A percentile compares a stretch with the other conserved stretches of the same genome.
These are phyloP conservation scores for Chaetomium fimeti DNA, from an alignment of 495 filamentous ascomycete species.

Conservation along the genomic window DNA sequence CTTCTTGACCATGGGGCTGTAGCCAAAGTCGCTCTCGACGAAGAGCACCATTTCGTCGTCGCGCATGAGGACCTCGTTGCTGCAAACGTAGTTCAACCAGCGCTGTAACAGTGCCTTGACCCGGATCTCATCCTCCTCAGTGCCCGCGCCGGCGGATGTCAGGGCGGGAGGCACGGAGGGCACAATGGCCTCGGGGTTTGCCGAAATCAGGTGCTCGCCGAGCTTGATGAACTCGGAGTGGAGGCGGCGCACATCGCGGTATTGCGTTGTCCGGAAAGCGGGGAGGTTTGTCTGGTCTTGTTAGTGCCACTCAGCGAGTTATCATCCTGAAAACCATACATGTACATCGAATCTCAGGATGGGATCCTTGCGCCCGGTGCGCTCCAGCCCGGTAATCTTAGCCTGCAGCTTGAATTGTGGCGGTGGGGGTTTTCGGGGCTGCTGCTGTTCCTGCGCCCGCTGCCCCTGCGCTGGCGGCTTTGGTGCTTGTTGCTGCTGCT, in stretches of 20 bases:
- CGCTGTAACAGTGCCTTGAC: constrained; percentile 87
- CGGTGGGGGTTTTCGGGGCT: constrained; percentile 48
- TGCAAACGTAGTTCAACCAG: constrained; percentile 91
- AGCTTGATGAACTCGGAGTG: constrained; percentile 96
- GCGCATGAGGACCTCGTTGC: constrained; percentile 86
- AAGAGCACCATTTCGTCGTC: constrained; percentile 98
- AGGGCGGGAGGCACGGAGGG: constrained; percentile 90
- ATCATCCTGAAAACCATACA: constrained; percentile 53
- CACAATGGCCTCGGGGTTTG: constrained; percentile 95
- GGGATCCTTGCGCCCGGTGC: constrained; percentile 91
- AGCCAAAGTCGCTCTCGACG: constrained; percentile 96
- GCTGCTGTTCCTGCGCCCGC: constrained; percentile 47
- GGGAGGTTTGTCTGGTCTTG: constrained; percentile 84
- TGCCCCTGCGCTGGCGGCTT: constrained; percentile 38
- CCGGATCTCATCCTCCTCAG: constrained; percentile 90
- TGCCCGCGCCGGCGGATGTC: constrained; percentile 91
- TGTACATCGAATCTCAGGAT: constrained; percentile 96
- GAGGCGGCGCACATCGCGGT: constrained; percentile 91
- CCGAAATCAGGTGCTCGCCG: constrained; percentile 88
- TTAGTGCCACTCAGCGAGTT: constrained; percentile 11
- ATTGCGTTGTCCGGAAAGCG: constrained; percentile 95
- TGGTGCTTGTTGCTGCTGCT: constrained; percentile 28
- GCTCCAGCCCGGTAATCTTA: constrained; percentile 89
- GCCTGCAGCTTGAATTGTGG: constrained; percentile 84
- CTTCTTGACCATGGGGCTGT: constrained; percentile 89